Evolutionary conservation across 2,329 filamentous ascomycete genomes (phyloP).

Genomic region (Stagonosporopsis rhizophila): DNA sequence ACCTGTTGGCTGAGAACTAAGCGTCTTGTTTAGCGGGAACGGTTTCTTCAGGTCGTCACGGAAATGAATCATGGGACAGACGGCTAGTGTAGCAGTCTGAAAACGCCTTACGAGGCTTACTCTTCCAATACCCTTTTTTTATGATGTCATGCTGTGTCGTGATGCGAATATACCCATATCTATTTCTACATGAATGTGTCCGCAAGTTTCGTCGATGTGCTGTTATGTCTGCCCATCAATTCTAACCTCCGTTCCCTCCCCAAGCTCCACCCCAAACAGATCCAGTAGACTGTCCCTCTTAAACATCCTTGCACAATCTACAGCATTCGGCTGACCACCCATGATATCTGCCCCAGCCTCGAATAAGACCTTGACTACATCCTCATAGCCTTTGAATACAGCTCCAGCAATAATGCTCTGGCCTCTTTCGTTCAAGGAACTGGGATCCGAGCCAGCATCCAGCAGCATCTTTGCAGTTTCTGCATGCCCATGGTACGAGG

Average conservation of each 20-base stretch:
- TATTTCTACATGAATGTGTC: neutral
- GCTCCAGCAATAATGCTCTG: constrained; percentile 75
- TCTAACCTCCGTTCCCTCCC: constrained; percentile 15
- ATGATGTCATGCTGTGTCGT: constrained; percentile 6
- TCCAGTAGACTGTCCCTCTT: constrained; percentile 45
- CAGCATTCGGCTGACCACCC: constrained; percentile 54
- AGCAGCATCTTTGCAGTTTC: constrained; percentile 67
- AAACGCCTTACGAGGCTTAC: constrained; percentile 24
- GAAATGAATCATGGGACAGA: constrained; percentile 32
- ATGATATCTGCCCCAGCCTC: constrained; percentile 52
- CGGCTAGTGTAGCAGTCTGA: constrained; percentile 41
- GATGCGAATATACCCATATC: constrained; percentile 18
- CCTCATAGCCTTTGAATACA: constrained; percentile 74
- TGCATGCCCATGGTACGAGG: constrained; percentile 72
- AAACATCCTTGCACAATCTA: constrained; percentile 58
- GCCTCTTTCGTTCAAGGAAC: constrained; percentile 70
- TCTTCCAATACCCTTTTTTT: constrained; percentile 15
- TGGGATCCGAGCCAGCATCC: constrained; percentile 69
- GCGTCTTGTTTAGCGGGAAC: constrained; percentile 32
- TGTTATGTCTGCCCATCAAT: neutral
- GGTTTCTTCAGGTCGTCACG: constrained; percentile 31
- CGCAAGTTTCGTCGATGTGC: neutral
- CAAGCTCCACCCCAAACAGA: constrained; percentile 39
- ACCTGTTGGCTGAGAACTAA: constrained; percentile 58
- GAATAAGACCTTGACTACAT: constrained; percentile 64